Evolutionary conservation across 306 rosid genomes (phyloP).

Genomic region (Malus fusca): DNA sequence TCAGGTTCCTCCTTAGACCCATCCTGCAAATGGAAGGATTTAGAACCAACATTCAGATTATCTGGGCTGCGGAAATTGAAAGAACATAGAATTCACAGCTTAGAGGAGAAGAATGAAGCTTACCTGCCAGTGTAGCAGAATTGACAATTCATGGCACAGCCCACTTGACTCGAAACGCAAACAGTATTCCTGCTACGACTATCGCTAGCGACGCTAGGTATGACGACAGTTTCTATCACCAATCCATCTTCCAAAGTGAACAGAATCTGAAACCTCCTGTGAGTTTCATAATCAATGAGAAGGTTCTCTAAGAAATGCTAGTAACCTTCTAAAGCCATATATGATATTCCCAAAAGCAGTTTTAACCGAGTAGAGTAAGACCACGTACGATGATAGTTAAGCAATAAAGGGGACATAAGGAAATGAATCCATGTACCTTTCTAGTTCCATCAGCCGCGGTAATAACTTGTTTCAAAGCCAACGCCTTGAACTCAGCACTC

Average conservation of each 20-base stretch:
- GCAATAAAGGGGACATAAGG: background rate
- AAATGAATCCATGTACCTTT: constrained; percentile 57
- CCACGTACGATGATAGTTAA: background rate
- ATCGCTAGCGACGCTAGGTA: constrained; percentile 61
- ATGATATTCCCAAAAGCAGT: background rate
- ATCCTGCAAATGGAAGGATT: constrained; percentile 49
- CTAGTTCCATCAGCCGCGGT: constrained; percentile 77
- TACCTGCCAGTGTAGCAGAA: constrained; percentile 94
- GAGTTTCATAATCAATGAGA: constrained; percentile 59
- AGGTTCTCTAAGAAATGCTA: constrained; percentile 28
- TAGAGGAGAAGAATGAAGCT: constrained; percentile 17
- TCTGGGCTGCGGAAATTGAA: background rate
- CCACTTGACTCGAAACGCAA: constrained; percentile 98
- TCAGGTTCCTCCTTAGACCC: constrained; percentile 81
- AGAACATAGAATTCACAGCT: background rate
- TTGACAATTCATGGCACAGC: constrained; percentile 94
- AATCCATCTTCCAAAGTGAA: constrained; percentile 71
- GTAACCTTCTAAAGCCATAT: constrained; percentile 4
- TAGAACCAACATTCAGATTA: constrained; percentile 6
- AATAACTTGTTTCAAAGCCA: constrained; percentile 51
- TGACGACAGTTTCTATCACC: constrained; percentile 81
- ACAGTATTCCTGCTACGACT: constrained; percentile 53
- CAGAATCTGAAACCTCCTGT: constrained; percentile 90
- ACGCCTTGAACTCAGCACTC: constrained; percentile 64
- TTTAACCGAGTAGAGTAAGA: background rate